A percentile compares a stretch with the other conserved stretches of the same genome.
These are phyloP conservation scores for Magnusiomyces tetraspermus DNA, from an alignment of 1,139 yeast genomes.

Conservation along the genomic window DNA sequence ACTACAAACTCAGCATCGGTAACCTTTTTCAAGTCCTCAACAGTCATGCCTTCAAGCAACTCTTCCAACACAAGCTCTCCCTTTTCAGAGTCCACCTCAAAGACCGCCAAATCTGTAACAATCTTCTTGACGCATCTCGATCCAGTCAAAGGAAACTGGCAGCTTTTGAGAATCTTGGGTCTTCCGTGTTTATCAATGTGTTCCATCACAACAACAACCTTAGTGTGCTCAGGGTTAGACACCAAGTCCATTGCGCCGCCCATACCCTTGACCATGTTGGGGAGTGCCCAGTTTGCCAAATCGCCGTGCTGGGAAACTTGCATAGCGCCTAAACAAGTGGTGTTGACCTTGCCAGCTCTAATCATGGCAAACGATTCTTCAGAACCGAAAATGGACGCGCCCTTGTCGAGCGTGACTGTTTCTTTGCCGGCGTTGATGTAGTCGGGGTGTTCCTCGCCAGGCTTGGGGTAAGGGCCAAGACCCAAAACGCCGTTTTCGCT, in stretches of 20 bases:
- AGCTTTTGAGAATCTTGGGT: conserved; percentile 39
- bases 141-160: conserved; percentile 43
- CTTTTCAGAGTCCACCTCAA: conserved; percentile 35
- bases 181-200: conserved; percentile 42
- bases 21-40: conserved; percentile 36
- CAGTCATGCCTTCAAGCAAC: conserved; percentile 33
- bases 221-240: conserved; percentile 39
- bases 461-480: conserved; percentile 40
- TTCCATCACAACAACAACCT: conserved; percentile 43
- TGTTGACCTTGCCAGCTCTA: conserved; percentile 39
- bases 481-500: conserved; percentile 45
- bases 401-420: conserved; percentile 39
- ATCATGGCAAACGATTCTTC: conserved; percentile 46
- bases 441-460: conserved; percentile 41
- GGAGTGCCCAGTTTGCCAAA: conserved; percentile 46
- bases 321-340: conserved; percentile 43
- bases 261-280: conserved; percentile 45
- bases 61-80: conserved; percentile 37
- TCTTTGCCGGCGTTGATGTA: conserved; percentile 46
- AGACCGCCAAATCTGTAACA: conserved; percentile 44
- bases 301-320: conserved; percentile 43
- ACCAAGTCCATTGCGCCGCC: conserved; percentile 52
- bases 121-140: conserved; percentile 38
- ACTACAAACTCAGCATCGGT: conserved; percentile 39
- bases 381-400: conserved; percentile 43